Evolutionary conservation across 805 yeast genomes (phyloP).

Genomic region (Wickerhamiella spandovensis): DNA sequence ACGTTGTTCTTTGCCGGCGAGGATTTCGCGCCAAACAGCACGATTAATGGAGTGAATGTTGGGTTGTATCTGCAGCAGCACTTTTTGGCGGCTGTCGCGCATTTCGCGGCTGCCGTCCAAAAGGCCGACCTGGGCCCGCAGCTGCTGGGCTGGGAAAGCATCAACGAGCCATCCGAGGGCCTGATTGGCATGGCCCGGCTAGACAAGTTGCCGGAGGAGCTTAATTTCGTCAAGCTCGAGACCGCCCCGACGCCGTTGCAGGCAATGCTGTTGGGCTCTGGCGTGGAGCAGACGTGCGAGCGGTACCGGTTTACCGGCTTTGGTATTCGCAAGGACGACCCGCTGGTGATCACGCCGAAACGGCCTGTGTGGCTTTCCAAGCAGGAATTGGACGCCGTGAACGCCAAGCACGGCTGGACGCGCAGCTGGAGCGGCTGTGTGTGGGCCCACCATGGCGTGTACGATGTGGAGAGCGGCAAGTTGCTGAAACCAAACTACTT

Average conservation of each 20-base stretch:
- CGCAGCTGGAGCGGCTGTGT: conserved; percentile 81
- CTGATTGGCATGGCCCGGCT: conserved; percentile 51
- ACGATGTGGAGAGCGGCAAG: conserved; percentile 38
- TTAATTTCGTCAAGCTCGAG: conserved; percentile 48
- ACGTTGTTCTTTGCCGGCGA: conserved; percentile 74
- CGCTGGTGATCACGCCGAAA: conserved; percentile 45
- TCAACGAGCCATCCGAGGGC: conserved; percentile 79
- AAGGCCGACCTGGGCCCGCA: conserved; percentile 24
- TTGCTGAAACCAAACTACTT: conserved; percentile 38
- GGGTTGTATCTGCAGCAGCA: conserved; percentile 62
- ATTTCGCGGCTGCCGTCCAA: conserved; percentile 33
- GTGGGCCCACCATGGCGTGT: conserved; percentile 69
- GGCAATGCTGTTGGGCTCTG: conserved; percentile 65
- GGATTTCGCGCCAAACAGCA: conserved; percentile 58
- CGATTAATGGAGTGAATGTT: conserved; percentile 57
- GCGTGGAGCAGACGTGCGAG: conserved; percentile 54
- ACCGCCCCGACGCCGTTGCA: conserved; percentile 76
- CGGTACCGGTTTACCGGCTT: conserved; percentile 54
- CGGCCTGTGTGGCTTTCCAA: conserved; percentile 51
- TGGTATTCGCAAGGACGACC: conserved; percentile 62
- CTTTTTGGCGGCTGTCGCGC: conserved; percentile 40
- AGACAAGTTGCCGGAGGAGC: conserved; percentile 14
- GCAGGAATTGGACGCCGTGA: conserved; percentile 33
- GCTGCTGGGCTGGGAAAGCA: conserved; percentile 62
- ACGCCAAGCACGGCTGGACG: conserved; percentile 55